Base-by-base conservation (phyloP, 176 grass and related monocot species). In the Carex parvula region DNA sequence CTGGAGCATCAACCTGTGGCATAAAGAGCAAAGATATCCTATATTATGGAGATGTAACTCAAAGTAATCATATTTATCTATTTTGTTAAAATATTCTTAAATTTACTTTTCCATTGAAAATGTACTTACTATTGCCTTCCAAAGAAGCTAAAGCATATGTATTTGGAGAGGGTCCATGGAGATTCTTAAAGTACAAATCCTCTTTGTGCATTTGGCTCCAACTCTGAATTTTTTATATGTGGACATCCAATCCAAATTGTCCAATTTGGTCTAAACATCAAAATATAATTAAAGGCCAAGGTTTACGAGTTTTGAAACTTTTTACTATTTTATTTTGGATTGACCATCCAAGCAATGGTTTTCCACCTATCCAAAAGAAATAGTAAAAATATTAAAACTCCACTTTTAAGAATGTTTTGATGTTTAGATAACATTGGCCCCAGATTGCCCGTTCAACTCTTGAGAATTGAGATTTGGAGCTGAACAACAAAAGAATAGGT, bases 1-100 rank as follows among this genome's bases (percentile, higher is more conserved):
- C 89, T 80, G 95, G 91, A 86, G 91, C 64, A 81, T 80, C 91
- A 79, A 93, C 91, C 95, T 98, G 70, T 3, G 76, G 60, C 29
- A 52, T 9, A 66, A 62, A 83, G 48, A 14, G 60, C 60, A 80
- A 17, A 73, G 59, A 83, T 24, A 63, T 30, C 1, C 17, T 30
- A 55, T 55, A 76, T 85, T 84, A 84, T 76, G 48, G 35, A 87
- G 46, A 77, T 72, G 46, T 84, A 53, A 29, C 53, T 39, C 80
- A 64, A 10, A 81, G 48, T n/a, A 70, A 53, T 55, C 21, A 32
- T 76, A 76, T 16, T 76, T 53, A 54, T 55, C 6, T 3, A 13
- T 8, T 65, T 65, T 65, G 24, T 13, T 32, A 30, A 32, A 65
- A 68, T 17, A 35, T 54, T 52, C 11, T 54, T 22, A 61, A 61